Evolutionary conservation across 495 filamentous ascomycete genomes (phyloP).

Genomic region (Filosporella fistucella): DNA sequence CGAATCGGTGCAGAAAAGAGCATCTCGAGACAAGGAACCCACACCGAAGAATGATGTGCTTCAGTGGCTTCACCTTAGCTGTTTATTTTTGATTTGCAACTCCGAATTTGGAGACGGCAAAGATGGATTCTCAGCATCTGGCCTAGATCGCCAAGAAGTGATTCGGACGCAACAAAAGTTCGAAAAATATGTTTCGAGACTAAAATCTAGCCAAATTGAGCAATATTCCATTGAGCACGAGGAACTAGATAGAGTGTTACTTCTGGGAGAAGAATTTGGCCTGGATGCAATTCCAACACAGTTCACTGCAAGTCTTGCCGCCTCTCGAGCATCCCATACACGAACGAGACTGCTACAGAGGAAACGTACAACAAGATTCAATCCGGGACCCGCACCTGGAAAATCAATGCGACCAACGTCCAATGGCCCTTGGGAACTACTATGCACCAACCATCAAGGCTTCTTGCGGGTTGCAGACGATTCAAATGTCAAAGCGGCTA

Average conservation of each 20-base stretch:
- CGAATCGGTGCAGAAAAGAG: constrained; percentile 1
- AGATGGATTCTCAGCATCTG: constrained; percentile 4
- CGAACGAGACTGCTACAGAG: constrained; percentile 3
- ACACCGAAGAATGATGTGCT: constrained; percentile 13
- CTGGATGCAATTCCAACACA: not conserved
- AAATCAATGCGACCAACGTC: constrained; percentile 5
- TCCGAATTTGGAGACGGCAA: not conserved
- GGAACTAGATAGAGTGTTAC: constrained; percentile 6
- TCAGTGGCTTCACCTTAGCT: constrained; percentile 10
- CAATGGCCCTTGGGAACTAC: constrained; percentile 11
- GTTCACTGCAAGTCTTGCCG: constrained; percentile 1
- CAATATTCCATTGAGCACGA: constrained; percentile 13
- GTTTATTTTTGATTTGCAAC: constrained; percentile 4
- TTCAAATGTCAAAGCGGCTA: not conserved
- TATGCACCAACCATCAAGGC: constrained; percentile 9
- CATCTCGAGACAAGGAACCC: constrained; percentile 1
- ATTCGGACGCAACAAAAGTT: not conserved
- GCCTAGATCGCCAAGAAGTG: not conserved
- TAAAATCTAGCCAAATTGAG: constrained; percentile 4
- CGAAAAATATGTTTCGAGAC: constrained; percentile 7
- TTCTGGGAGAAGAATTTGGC: constrained; percentile 9
- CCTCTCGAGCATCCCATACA: constrained; percentile 4
- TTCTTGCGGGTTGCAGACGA: not conserved
- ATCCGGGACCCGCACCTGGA: constrained; percentile 5
- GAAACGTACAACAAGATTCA: constrained; percentile 8